phyloP scores from a whole-genome alignment of 768 basidiomycete genomes.

The Lyophyllum decastes region DNA sequence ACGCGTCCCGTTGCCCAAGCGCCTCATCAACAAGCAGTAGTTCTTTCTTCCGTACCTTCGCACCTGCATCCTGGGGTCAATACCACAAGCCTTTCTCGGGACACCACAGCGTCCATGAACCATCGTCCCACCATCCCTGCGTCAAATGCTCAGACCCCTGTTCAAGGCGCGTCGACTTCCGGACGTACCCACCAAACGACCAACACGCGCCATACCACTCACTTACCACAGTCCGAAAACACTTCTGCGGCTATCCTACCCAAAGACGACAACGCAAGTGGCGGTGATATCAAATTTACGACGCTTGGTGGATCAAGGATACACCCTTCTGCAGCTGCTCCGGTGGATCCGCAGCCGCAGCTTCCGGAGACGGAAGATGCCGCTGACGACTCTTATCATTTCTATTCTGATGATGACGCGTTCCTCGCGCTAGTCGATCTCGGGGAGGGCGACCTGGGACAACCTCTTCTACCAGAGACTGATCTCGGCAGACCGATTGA shows the following conservation, averaged over 20 bases:
- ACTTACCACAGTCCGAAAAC: background rate
- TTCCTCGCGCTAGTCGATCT: conserved; percentile 61
- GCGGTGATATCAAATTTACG: background rate
- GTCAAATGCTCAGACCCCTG: conserved; percentile 2
- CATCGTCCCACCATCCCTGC: background rate
- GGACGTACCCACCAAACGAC: background rate
- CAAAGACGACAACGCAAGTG: background rate
- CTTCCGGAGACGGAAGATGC: conserved; percentile 1
- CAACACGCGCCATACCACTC: background rate
- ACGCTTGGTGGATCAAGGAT: conserved; percentile 6
- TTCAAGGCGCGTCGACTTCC: conserved; percentile 3
- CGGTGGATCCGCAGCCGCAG: conserved; percentile 2
- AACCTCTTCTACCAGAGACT: conserved; percentile 41
- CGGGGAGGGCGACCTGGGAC: conserved; percentile 46
- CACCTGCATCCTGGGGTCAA: conserved; percentile 35
- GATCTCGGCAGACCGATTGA: conserved; percentile 48
- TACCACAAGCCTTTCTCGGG: conserved; percentile 12
- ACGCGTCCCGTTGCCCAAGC: conserved; percentile 14
- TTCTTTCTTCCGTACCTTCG: conserved; percentile 37
- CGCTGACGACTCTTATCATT: conserved; percentile 44
- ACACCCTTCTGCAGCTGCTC: conserved; percentile 6
- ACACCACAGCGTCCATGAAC: background rate
- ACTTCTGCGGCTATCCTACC: background rate
- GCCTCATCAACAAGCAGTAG: conserved; percentile 24
- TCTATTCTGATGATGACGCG: conserved; percentile 68